Evolutionary conservation across 2,329 filamentous ascomycete genomes (phyloP).

Genomic region (Talaromyces sp.): DNA sequence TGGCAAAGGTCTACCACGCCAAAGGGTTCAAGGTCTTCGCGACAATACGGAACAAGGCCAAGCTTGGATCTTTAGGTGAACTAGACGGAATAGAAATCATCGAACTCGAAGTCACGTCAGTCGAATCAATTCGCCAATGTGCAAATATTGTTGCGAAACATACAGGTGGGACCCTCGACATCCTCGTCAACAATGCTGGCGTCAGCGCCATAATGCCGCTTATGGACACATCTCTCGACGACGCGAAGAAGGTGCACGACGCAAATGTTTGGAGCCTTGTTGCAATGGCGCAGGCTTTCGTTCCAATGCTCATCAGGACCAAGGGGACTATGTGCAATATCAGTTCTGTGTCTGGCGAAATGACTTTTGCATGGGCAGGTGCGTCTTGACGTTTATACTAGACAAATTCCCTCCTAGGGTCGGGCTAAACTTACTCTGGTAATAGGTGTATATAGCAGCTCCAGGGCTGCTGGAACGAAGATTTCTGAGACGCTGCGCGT

Average conservation of each 20-base stretch:
- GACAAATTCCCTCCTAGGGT: neutral
- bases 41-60: slow-evolving; percentile 26
- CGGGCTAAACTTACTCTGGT: neutral
- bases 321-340: slow-evolving; percentile 8
- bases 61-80: slow-evolving; percentile 6
- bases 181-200: slow-evolving; percentile 21
- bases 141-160: slow-evolving; percentile 1
- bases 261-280: slow-evolving; percentile 30
- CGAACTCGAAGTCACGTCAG: slow-evolving; percentile 14
- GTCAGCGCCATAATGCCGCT: slow-evolving; percentile 21
- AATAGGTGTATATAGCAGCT: slow-evolving; percentile 3
- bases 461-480: neutral
- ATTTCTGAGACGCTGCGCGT: slow-evolving; percentile 2
- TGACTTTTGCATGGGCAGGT: slow-evolving; percentile 4
- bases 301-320: slow-evolving; percentile 17
- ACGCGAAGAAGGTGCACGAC: slow-evolving; percentile 29
- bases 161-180: slow-evolving; percentile 14
- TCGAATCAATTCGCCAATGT: slow-evolving; percentile 11
- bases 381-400: neutral
- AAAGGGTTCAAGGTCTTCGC: slow-evolving; percentile 32
- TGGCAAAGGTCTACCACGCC: slow-evolving; percentile 26
- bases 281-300: slow-evolving; percentile 31
- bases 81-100: slow-evolving; percentile 12
- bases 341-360: slow-evolving; percentile 2
- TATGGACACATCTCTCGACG: slow-evolving; percentile 23